These are phyloP conservation scores for Exsudoporus frostii DNA, from an alignment of 768 basidiomycete species.

Conservation along the genomic window DNA sequence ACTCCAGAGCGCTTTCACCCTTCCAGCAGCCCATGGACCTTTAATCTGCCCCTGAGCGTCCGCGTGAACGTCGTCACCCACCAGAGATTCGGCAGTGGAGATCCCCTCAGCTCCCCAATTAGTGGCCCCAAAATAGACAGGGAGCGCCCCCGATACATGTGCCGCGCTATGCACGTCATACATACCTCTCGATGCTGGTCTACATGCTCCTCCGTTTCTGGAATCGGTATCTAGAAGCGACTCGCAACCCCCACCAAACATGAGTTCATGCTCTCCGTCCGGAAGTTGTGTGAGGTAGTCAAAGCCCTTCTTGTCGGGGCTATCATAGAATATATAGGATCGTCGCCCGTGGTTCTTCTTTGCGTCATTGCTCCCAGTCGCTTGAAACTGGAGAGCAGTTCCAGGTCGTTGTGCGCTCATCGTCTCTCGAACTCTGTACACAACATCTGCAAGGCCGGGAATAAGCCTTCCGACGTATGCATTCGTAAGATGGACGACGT, in stretches of 20 bases:
- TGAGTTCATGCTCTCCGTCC: slow-evolving; percentile 44
- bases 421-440: slow-evolving; percentile 41
- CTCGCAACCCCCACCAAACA: slow-evolving; percentile 64
- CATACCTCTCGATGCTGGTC: slow-evolving; percentile 28
- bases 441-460: slow-evolving; percentile 36
- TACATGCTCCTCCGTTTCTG: slow-evolving; percentile 9
- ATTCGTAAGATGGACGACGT: slow-evolving; percentile 55
- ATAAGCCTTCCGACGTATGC: slow-evolving; percentile 48
- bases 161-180: slow-evolving; percentile 36
- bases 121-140: slow-evolving; percentile 47
- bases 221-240: slow-evolving; percentile 11
- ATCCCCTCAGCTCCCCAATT: slow-evolving; percentile 43
- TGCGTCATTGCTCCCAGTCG: background rate
- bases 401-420: slow-evolving; percentile 69
- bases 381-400: slow-evolving; percentile 23
- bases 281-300: slow-evolving; percentile 71
- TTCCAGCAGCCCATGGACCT: slow-evolving; percentile 38
- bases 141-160: slow-evolving; percentile 49
- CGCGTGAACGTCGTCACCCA: slow-evolving; percentile 8
- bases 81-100: slow-evolving; percentile 10
- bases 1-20: slow-evolving; percentile 58
- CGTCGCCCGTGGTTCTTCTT: slow-evolving; percentile 39
- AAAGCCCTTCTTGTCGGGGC: slow-evolving; percentile 37
- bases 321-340: slow-evolving; percentile 58
- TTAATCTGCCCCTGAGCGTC: slow-evolving; percentile 9